Evolutionary conservation across 2,329 filamentous ascomycete genomes (phyloP), one percentile per base, ranked within the genome.

Genomic region (Zymoseptoria brevis): DNA sequence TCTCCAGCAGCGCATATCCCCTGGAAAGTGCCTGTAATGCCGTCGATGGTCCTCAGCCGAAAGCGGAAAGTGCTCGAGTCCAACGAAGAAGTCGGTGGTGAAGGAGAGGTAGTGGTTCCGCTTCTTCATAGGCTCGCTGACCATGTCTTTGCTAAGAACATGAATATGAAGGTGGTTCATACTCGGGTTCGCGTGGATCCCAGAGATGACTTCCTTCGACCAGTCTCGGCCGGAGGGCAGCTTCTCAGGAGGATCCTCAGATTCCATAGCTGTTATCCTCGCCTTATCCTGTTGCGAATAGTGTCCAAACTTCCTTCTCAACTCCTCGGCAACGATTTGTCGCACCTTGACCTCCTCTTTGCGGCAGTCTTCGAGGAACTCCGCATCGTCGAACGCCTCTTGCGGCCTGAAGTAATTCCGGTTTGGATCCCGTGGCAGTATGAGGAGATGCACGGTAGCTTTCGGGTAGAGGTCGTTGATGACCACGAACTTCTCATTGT

Each of bases 101-200:
- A 97, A 97, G 64, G 88, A 94, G 70, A 94, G 90, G 75, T 96
- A 97, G 75, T 97, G 94, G 72, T 91, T 93, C 64, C 85, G 81
- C 71, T 93, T 86, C 75, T 87, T 89, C 74, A 96, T 66, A 52
- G 80, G 81, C 9, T 83, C 80, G 45, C 87, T 90, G 67, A 84
- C 80, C 80, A 89, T 87, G 72, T 99, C 94, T 19, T 84, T 79
- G 48, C 88, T 90, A 59, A 97, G 75, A 29, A 97, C 84, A 73
- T 99, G 94, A 3, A 97, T 80, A 74, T 99, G 94, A 57, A 97
- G 72, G 72, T 97, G 90, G 63, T 83, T 87, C 94, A 99, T 97
- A 58, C 87, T 92, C 2, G 94, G 94, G 66, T 87, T 84, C 2
- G 90, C 88, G 75, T 99, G 94, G 7, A 96, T 82, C 13, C 94